A percentile compares a stretch with the other conserved stretches of the same genome.
These are phyloP conservation scores for Cytidiella melzeri DNA, from an alignment of 768 basidiomycete genomes.

Conservation along the genomic window DNA sequence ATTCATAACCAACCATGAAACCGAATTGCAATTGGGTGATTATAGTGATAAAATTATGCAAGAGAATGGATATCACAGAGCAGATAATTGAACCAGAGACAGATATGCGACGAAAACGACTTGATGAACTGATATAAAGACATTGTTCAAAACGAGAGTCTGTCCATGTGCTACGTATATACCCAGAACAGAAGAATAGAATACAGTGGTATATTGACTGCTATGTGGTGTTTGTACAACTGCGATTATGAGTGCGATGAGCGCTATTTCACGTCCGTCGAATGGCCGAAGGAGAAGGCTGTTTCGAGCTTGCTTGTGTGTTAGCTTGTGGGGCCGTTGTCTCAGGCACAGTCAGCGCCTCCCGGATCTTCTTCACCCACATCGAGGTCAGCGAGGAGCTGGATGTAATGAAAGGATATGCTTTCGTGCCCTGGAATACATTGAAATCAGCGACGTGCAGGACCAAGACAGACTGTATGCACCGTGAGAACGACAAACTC, in stretches of 20 bases:
- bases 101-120: background rate
- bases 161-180: background rate
- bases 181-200: slow-evolving; percentile 1
- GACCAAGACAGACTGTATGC: slow-evolving; percentile 1
- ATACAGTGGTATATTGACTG: background rate
- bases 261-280: slow-evolving; percentile 4
- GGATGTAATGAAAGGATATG: slow-evolving; percentile 23
- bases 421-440: slow-evolving; percentile 38
- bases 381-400: slow-evolving; percentile 21
- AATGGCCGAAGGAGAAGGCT: background rate
- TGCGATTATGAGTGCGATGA: background rate
- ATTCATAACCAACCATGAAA: background rate
- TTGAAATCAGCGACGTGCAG: background rate
- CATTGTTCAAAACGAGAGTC: background rate
- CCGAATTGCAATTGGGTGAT: no score
- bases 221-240: background rate
- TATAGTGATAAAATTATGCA: no score
- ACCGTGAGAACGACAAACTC: slow-evolving; percentile 61
- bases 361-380: slow-evolving; percentile 29
- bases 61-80: no score
- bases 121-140: slow-evolving; percentile 10
- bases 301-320: background rate
- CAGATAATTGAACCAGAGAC: background rate
- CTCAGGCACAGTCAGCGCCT: slow-evolving; percentile 18
- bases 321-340: background rate